Evolutionary conservation across 352 stramenopile genomes (phyloP).

Genomic region (Phytophthora meadii): DNA sequence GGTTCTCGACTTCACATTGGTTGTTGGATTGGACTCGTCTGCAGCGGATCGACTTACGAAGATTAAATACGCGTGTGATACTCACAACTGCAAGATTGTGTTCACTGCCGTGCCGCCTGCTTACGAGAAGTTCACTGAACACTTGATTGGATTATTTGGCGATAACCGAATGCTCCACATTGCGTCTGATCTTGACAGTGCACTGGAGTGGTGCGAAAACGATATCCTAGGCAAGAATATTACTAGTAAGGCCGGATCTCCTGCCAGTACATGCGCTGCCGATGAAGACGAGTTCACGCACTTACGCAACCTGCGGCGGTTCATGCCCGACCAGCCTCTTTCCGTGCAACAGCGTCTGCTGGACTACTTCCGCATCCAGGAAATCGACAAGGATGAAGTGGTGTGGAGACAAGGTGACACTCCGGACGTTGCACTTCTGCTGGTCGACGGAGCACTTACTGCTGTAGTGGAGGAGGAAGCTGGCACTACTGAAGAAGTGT

Average conservation of each 20-base stretch:
- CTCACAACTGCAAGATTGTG: slow-evolving; percentile 68
- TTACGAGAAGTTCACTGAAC: slow-evolving; percentile 67
- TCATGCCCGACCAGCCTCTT: slow-evolving; percentile 76
- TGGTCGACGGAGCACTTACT: slow-evolving; percentile 69
- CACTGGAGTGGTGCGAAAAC: slow-evolving; percentile 80
- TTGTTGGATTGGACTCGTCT: slow-evolving; percentile 92
- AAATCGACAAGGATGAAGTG: slow-evolving; percentile 64
- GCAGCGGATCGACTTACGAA: slow-evolving; percentile 80
- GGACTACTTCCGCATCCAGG: slow-evolving; percentile 74
- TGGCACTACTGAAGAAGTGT: slow-evolving; percentile 76
- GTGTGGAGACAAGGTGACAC: slow-evolving; percentile 76
- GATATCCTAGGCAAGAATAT: slow-evolving; percentile 56
- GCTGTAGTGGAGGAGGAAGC: slow-evolving; percentile 84
- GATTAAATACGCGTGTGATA: slow-evolving; percentile 80
- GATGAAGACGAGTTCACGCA: slow-evolving; percentile 67
- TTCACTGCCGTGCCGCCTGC: slow-evolving; percentile 70
- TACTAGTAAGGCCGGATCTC: slow-evolving; percentile 20
- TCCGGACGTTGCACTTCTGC: slow-evolving; percentile 60
- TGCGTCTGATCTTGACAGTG: slow-evolving; percentile 65
- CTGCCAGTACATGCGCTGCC: slow-evolving; percentile 22
- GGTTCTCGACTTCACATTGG: slow-evolving; percentile 94
- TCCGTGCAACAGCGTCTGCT: slow-evolving; percentile 69
- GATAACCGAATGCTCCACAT: slow-evolving; percentile 62
- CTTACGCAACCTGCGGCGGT: slow-evolving; percentile 59
- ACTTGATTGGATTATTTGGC: slow-evolving; percentile 63